Evolutionary conservation across 495 filamentous ascomycete genomes (phyloP).

Genomic region (Hypomontagnella submonticulosa): DNA sequence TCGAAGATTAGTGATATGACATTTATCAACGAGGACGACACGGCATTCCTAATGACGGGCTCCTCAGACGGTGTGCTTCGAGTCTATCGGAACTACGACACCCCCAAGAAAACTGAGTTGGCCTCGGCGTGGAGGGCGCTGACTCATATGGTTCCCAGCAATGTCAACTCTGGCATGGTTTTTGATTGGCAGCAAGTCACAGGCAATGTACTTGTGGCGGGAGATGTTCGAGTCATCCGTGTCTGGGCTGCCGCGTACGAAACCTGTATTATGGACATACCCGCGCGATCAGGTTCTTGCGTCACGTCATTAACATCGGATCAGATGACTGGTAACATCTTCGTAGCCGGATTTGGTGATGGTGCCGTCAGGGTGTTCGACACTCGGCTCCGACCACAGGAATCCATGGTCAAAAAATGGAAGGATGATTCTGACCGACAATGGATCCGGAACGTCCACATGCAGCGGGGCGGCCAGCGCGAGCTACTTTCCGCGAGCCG

Average conservation of each 20-base stretch:
- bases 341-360: slow-evolving; percentile 95
- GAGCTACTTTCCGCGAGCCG: slow-evolving; percentile 88
- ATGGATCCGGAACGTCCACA: slow-evolving; percentile 95
- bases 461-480: slow-evolving; percentile 93
- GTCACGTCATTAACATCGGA: slow-evolving; percentile 96
- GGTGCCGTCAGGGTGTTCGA: slow-evolving; percentile 97
- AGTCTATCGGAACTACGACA: slow-evolving; percentile 91
- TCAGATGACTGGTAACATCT: slow-evolving; percentile 95
- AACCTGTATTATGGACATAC: slow-evolving; percentile 93
- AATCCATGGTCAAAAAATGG: slow-evolving; percentile 94
- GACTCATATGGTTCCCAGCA: slow-evolving; percentile 90
- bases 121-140: slow-evolving; percentile 91
- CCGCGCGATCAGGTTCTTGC: slow-evolving; percentile 93
- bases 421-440: slow-evolving; percentile 83
- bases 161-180: slow-evolving; percentile 91
- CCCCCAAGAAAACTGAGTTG: slow-evolving; percentile 77
- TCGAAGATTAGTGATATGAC: slow-evolving; percentile 93
- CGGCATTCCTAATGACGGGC: slow-evolving; percentile 92
- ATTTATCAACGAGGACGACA: slow-evolving; percentile 98
- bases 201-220: slow-evolving; percentile 91
- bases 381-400: slow-evolving; percentile 79
- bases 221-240: slow-evolving; percentile 93
- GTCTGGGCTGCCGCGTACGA: slow-evolving; percentile 96
- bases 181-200: slow-evolving; percentile 99
- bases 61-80: slow-evolving; percentile 94